Evolutionary conservation across 305 asterid genomes (phyloP).

Genomic region (Fraxinus albicans): DNA sequence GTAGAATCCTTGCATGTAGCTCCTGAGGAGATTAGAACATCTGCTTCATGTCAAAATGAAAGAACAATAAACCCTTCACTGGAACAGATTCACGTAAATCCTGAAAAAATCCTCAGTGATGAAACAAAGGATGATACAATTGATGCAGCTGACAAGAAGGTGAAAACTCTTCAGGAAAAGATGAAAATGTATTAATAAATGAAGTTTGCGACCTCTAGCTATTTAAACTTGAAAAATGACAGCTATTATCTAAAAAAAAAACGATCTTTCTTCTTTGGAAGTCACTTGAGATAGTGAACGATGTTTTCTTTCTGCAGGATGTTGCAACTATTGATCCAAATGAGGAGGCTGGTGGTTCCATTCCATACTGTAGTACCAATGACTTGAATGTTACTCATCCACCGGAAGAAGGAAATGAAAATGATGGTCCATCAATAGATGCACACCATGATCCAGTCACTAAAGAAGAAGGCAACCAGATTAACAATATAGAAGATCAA

Average conservation of each 20-base stretch:
- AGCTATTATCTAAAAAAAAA: background rate
- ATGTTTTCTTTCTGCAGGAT: slow-evolving; percentile 29
- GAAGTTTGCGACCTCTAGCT: background rate
- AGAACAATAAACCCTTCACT: slow-evolving; percentile 18
- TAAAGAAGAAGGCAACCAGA: slow-evolving; percentile 8
- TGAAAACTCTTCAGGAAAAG: slow-evolving; percentile 20
- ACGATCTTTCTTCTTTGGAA: background rate
- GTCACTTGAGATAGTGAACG: background rate
- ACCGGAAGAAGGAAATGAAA: slow-evolving; percentile 11
- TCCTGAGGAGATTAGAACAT: slow-evolving; percentile 20
- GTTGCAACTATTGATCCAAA: slow-evolving; percentile 14
- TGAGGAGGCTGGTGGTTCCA: slow-evolving; percentile 7
- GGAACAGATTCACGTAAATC: slow-evolving; percentile 20
- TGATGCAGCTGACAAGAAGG: slow-evolving; percentile 12
- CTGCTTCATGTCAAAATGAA: slow-evolving; percentile 28
- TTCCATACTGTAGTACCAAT: background rate
- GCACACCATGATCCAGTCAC: background rate
- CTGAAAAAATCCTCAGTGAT: slow-evolving; percentile 19
- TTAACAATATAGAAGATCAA: slow-evolving; percentile 6
- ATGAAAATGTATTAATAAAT: background rate
- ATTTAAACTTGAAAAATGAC: background rate
- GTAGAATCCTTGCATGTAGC: slow-evolving; percentile 31
- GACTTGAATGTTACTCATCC: background rate
- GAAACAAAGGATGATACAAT: slow-evolving; percentile 17
- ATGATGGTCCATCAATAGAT: slow-evolving; percentile 13